Evolutionary conservation across 2,329 filamentous ascomycete species (phyloP), one percentile per base, ranked within the genome.

Genomic region (Botrytis aclada): DNA sequence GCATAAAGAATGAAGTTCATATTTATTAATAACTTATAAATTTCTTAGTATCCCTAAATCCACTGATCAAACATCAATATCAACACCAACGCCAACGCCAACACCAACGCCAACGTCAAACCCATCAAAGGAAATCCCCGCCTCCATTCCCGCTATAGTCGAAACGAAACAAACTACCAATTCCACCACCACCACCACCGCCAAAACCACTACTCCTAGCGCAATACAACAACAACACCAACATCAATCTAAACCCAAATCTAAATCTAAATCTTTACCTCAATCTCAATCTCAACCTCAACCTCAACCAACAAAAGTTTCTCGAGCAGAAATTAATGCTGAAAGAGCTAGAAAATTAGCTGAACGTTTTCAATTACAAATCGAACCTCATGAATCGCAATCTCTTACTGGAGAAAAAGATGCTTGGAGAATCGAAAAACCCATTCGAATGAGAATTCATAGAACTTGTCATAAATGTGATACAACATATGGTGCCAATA

Each of bases 381-480:
- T 83, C 54, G 80, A 81, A n/a, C 77, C 80, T 20, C 73, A 79
- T 41, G 78, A 81, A 56, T 80, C 77, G 78, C 47, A 73, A 22
- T 67, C 74, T 4, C 63, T 64, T 32, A 64, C 75, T 69, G 69
- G 74, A 34, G 74, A 78, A 62, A 74, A 84, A 73, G 76, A 78
- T 41, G 73, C 75, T 7, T 74, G 73, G 63, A 90, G 92, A 61
- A 87, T 93, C 71, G 90, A 93, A 81, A 94, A 93, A 84, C 88
- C 91, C 20, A 92, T 94, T 76, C 89, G 92, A 73, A 92, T 95
- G 88, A 89, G 92, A 71, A 88, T 94, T 70, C 92, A 93, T 81
- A 89, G 91, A 77, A 90, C 88, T 75, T 98, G 95, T 82, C 95
- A 97, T 83, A 87, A 88, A 77, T 98, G 95, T 84, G 88, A 90